Base-by-base conservation (phyloP, 257 asterid genomes). In the Perilla frutescens region DNA sequence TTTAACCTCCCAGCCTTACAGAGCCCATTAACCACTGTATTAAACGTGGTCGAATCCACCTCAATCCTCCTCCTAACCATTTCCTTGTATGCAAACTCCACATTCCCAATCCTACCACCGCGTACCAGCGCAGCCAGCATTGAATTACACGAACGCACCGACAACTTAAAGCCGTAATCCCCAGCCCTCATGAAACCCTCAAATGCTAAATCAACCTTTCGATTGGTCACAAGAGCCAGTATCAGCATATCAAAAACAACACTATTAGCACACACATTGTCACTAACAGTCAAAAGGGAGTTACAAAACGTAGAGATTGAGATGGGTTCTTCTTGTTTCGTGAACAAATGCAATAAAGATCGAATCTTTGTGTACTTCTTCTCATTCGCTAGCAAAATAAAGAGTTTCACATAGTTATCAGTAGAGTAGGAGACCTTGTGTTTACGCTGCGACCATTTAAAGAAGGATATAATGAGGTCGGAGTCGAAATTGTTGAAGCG, bases 161-260 rank as follows among this genome's bases (percentile, higher is more conserved):
- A 90, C 74, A 91, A 69, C 85, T 74, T 87, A 76, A 83, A 77
- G 76, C 90, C 96, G 60, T 94, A 88, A 82, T 90, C 88, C 62
- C 89, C 88, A 39, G 96, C 92, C 76, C 97, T 84, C 70, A 63
- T 83, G 73, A 94, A 94, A n/a, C 87, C 91, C 77, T 90, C 97
- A 40, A 90, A 40, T 32, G 97, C 96, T 57, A 87, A 77, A 47
- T 85, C 86, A 37, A 75, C 58, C 70, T 81, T 82, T 65, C 73
- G 80, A 71, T 75, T 84, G 49, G 68, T 62, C 74, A 87, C 97
- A 68, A 78, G 85, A 50, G 88, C 76, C 73, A 80, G 75, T 45
- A 88, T 43, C 77, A 91, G 73, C 88, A 90, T 88, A 79, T 94
- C 97, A 41, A 83, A 81, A 60, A 91, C 81, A 70, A 90, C 72